Base-by-base conservation (phyloP, 495 filamentous ascomycete genomes). In the Aspergillus cavernicola region DNA sequence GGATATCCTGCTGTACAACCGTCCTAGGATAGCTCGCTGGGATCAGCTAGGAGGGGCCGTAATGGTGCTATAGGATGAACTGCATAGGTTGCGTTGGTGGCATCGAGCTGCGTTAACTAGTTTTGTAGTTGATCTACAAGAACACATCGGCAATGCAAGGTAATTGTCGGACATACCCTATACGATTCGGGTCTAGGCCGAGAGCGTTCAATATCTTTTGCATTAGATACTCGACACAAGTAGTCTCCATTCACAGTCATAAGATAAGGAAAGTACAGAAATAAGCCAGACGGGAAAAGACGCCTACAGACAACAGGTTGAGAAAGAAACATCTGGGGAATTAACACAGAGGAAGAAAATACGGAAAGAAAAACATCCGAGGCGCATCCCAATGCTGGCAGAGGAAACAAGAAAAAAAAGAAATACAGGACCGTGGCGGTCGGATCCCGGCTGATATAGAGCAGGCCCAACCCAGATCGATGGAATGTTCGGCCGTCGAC, bases 401-500 rank as follows among this genome's bases (percentile, higher is more conserved):
- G 33, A 53, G 53, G 53, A 64, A 56, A 44, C 46, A 57, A 49
- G 54, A 36, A 67, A 60, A 44, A 52, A 61, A 53, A 58, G 56
- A 61, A 57, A 57, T 59, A 59, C 53, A 43, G 42, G 36, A 52
- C 35, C 44, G n/a, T 36, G 16, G 31, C 38, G 18, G 19, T 28
- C n/a, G 50, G 52, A 28, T n/a, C 57, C 61, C 42, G 50, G 46
- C 49, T 29, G 55, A 36, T 38, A 40, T 13, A 31, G 20, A 23
- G 24, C 49, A 53, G 39, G 39, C 41, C 32, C 56, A 53, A 52
- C 35, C 50, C 43, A 41, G 50, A 48, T 45, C 22, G 50, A 28
- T 38, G 60, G 52, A 59, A 63, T 55, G 50, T 59, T 69, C 55
- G 57, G 64, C 66, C 61, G 59, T 72, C 66, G 69, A 66, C 64